phyloP scores from a whole-genome alignment of 129 eudicot genomes.

The Tagetes erecta region DNA sequence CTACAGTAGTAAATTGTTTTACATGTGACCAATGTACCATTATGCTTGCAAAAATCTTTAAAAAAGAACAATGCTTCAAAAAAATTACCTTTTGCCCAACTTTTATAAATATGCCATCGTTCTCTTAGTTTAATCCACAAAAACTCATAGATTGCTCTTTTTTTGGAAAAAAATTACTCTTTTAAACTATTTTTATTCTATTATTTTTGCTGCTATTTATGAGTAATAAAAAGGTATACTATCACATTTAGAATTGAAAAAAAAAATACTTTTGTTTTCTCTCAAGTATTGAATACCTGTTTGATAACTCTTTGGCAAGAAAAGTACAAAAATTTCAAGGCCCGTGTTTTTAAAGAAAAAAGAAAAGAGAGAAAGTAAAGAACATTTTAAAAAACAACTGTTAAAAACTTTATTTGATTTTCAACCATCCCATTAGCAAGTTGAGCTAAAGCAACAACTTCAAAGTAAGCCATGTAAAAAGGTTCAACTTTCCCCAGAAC shows the following conservation, averaged over 20 bases:
- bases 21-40: not conserved
- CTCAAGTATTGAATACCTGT: not conserved
- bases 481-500: not conserved
- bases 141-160: not conserved
- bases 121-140: not conserved
- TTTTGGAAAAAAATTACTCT: not conserved
- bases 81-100: not conserved
- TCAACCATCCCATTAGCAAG: not conserved
- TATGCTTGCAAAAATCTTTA: not conserved
- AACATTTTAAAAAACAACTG: not conserved
- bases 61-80: not conserved
- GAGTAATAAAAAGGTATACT: not conserved
- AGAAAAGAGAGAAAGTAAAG: too few relatives aligned
- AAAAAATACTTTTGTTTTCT: not conserved
- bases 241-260: not conserved
- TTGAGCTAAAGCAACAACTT: conserved; percentile 1
- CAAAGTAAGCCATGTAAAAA: not conserved
- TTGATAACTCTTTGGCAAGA: not conserved
- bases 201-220: not conserved
- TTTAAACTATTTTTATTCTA: not conserved
- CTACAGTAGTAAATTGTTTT: not conserved
- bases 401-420: not conserved
- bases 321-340: not conserved
- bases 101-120: not conserved
- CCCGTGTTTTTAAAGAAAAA: not conserved